A percentile compares a stretch with the other conserved stretches of the same genome.
phyloP scores from a whole-genome alignment of 371 early-diverging fungal species.

The Nematocida parisii region DNA sequence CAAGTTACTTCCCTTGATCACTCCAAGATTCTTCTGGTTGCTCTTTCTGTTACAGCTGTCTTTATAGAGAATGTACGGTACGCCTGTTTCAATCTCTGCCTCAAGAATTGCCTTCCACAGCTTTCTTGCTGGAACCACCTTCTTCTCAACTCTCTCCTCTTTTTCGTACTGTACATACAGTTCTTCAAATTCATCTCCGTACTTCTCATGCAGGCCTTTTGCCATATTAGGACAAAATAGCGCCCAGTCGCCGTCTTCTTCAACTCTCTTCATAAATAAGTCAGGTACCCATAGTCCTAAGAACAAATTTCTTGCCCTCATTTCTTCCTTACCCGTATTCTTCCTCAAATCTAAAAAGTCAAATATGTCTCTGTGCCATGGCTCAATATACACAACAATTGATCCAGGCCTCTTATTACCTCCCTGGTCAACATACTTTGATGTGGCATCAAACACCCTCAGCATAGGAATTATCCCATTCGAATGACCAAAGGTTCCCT shows the following conservation, averaged over 20 bases:
- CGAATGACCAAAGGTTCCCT: slow-evolving; percentile 90
- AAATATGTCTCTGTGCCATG: slow-evolving; percentile 97
- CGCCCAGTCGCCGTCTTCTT: slow-evolving; percentile 85
- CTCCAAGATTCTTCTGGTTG: slow-evolving; percentile 90
- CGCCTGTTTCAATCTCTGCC: slow-evolving; percentile 95
- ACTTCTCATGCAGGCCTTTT: slow-evolving; percentile 81
- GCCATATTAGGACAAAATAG: slow-evolving; percentile 94
- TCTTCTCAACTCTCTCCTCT: slow-evolving; percentile 76
- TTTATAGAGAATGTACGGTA: slow-evolving; percentile 97
- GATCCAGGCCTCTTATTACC: slow-evolving; percentile 97
- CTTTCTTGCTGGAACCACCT: slow-evolving; percentile 81
- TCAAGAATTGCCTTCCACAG: slow-evolving; percentile 95
- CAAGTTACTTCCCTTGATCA: slow-evolving; percentile 78
- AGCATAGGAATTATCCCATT: slow-evolving; percentile 96
- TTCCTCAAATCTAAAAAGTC: slow-evolving; percentile 93
- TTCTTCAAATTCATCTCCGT: slow-evolving; percentile 86
- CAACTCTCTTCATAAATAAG: slow-evolving; percentile 95
- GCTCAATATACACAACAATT: slow-evolving; percentile 95
- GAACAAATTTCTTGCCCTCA: slow-evolving; percentile 90
- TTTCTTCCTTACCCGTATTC: slow-evolving; percentile 96
- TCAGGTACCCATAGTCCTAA: slow-evolving; percentile 97
- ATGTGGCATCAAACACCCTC: slow-evolving; percentile 92
- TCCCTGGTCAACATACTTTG: slow-evolving; percentile 95
- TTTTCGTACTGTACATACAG: slow-evolving; percentile 84
- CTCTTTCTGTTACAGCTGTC: slow-evolving; percentile 92